Percentiles rank a stretch among this genome's conserved stretches.
Evolutionary conservation across 331 rosid genomes (phyloP).

Genomic region (Acacia pycnantha): DNA sequence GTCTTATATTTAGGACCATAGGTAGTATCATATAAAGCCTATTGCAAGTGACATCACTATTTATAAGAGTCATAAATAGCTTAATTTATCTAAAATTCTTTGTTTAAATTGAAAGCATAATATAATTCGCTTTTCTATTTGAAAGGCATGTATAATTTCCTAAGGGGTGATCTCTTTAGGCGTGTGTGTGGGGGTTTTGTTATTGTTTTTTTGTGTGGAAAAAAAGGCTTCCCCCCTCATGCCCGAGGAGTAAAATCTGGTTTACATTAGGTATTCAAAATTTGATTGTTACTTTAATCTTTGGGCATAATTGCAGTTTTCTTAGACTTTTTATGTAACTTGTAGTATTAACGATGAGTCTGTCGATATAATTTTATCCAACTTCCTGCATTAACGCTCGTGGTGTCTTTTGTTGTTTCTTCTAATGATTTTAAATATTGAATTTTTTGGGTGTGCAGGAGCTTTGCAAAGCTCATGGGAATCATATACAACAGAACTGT

Average conservation of each 20-base stretch:
- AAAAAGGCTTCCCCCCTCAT: too few relatives aligned
- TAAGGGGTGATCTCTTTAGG: not conserved
- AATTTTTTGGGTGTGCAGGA: constrained; percentile 55
- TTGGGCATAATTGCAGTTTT: not conserved
- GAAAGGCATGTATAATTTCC: not conserved
- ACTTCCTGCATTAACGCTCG: not conserved
- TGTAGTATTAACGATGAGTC: not conserved
- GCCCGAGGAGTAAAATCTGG: too few relatives aligned
- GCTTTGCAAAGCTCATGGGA: constrained; percentile 80
- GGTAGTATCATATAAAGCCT: not conserved
- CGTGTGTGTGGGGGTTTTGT: too few relatives aligned
- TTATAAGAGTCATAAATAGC: not conserved
- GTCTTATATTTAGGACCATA: too few relatives aligned
- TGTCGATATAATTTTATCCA: not conserved
- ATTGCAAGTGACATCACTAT: not conserved
- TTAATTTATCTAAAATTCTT: too few relatives aligned
- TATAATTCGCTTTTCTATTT: not conserved
- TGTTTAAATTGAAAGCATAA: not conserved
- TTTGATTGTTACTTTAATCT: not conserved
- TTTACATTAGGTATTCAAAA: not conserved
- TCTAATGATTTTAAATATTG: not conserved
- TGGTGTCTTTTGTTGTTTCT: not conserved
- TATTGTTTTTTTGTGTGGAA: too few relatives aligned
- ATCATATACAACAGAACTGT: constrained; percentile 68
- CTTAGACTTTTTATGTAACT: not conserved